phyloP scores from a whole-genome alignment of 2,329 filamentous ascomycete genomes.

The Cercospora sp. region DNA sequence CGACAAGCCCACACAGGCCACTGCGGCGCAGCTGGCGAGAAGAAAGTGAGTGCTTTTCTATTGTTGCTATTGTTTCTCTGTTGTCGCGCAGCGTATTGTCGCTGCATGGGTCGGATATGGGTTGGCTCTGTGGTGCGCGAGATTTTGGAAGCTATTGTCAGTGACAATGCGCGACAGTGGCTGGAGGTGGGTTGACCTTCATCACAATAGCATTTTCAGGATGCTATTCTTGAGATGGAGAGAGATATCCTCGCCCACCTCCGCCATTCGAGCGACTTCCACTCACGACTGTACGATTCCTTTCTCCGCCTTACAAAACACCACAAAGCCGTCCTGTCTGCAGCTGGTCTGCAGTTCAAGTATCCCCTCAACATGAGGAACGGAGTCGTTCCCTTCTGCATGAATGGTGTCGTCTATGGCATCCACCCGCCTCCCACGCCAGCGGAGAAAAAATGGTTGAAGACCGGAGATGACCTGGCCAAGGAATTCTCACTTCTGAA shows the following conservation, averaged over 20 bases:
- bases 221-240: slow-evolving; percentile 9
- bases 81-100: not conserved
- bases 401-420: not conserved
- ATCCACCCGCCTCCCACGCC: not conserved
- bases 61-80: slow-evolving; percentile 12
- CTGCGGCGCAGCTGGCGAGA: slow-evolving; percentile 39
- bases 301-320: not conserved
- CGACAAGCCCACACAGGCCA: slow-evolving; percentile 35
- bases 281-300: not conserved
- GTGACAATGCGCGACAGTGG: slow-evolving; percentile 13
- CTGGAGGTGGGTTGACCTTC: not conserved
- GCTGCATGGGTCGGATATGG: not conserved
- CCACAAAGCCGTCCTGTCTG: not conserved
- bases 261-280: not conserved
- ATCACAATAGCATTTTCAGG: slow-evolving; percentile 11
- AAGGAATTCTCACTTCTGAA: not conserved
- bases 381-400: not conserved
- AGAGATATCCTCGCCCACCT: not conserved
- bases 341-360: not conserved
- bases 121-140: not conserved
- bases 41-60: slow-evolving; percentile 37
- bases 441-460: not conserved
- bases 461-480: not conserved
- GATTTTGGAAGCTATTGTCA: slow-evolving; percentile 4
- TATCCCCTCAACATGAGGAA: not conserved